A percentile compares a stretch with the other conserved stretches of the same genome.
phyloP scores from a whole-genome alignment of 805 yeast genomes.

The Starmera amethionina region DNA sequence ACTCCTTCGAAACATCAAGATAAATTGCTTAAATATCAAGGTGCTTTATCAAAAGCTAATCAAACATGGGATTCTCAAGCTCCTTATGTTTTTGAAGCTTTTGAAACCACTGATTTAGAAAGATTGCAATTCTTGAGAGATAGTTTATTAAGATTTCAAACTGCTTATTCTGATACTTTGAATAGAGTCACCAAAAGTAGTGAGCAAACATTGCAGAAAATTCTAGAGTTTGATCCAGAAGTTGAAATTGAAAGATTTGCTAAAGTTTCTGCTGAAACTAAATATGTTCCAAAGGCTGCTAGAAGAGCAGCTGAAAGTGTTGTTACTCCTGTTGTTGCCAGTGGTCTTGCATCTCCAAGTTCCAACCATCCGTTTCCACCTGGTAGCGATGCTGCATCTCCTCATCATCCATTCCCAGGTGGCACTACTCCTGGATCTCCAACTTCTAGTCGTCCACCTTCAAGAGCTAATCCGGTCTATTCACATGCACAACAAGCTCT shows the following conservation, averaged over 20 bases:
- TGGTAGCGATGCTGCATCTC: no score
- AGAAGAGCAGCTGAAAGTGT: constrained; percentile 18
- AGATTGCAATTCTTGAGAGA: constrained; percentile 57
- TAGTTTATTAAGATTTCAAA: constrained; percentile 54
- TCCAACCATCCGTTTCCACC: not conserved
- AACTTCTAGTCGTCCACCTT: not conserved
- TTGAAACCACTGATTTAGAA: constrained; percentile 60
- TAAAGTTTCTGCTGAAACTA: constrained; percentile 22
- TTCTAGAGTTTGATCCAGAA: constrained; percentile 53
- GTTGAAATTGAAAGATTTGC: constrained; percentile 53
- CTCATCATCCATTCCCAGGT: not conserved
- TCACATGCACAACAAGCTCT: constrained; percentile 15
- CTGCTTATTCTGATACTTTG: constrained; percentile 46
- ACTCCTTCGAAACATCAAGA: constrained; percentile 13
- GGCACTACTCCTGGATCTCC: not conserved
- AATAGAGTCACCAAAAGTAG: constrained; percentile 34
- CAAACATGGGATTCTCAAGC: constrained; percentile 70
- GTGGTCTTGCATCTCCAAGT: not conserved
- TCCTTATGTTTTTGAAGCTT: constrained; percentile 63
- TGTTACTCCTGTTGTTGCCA: constrained; percentile 5
- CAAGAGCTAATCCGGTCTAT: not conserved
- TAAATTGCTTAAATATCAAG: constrained; percentile 24
- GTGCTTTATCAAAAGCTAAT: constrained; percentile 34
- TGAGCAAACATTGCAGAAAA: constrained; percentile 57
- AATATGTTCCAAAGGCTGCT: constrained; percentile 16